These are phyloP conservation scores for Penicillium arizonense DNA, from an alignment of 495 filamentous ascomycete genomes.

Conservation along the genomic window DNA sequence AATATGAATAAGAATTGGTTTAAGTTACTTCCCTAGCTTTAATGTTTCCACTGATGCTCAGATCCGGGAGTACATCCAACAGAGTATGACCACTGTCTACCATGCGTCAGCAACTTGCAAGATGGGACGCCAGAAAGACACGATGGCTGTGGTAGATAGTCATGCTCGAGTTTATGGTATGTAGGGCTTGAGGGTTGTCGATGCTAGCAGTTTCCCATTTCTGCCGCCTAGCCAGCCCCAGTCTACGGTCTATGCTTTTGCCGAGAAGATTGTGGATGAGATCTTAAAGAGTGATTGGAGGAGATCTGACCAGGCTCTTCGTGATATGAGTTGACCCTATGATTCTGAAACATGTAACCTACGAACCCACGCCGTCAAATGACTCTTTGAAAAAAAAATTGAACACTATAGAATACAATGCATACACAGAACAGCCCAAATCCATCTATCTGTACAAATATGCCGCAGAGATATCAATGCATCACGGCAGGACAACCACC, in stretches of 20 bases:
- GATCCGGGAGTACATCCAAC: slow-evolving; percentile 42
- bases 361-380: neutral
- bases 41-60: slow-evolving; percentile 44
- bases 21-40: slow-evolving; percentile 40
- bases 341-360: neutral
- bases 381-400: slow-evolving; percentile 8
- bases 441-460: slow-evolving; percentile 42
- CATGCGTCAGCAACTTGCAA: slow-evolving; percentile 50
- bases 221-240: slow-evolving; percentile 53
- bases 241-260: slow-evolving; percentile 46
- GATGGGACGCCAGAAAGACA: slow-evolving; percentile 45
- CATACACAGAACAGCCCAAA: slow-evolving; percentile 30
- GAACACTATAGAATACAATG: slow-evolving; percentile 37
- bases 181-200: slow-evolving; percentile 49
- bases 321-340: neutral
- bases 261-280: slow-evolving; percentile 57
- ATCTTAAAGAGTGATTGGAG: slow-evolving; percentile 23
- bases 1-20: no score
- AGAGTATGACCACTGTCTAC: slow-evolving; percentile 39
- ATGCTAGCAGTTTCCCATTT: slow-evolving; percentile 49
- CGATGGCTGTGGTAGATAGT: slow-evolving; percentile 50
- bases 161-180: slow-evolving; percentile 48
- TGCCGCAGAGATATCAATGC: slow-evolving; percentile 21
- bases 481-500: slow-evolving; percentile 11
- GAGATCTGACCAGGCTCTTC: neutral